Evolutionary conservation across 2,329 filamentous ascomycete genomes (phyloP), one percentile per base, ranked within the genome.

Genomic region (Penicillium freii): DNA sequence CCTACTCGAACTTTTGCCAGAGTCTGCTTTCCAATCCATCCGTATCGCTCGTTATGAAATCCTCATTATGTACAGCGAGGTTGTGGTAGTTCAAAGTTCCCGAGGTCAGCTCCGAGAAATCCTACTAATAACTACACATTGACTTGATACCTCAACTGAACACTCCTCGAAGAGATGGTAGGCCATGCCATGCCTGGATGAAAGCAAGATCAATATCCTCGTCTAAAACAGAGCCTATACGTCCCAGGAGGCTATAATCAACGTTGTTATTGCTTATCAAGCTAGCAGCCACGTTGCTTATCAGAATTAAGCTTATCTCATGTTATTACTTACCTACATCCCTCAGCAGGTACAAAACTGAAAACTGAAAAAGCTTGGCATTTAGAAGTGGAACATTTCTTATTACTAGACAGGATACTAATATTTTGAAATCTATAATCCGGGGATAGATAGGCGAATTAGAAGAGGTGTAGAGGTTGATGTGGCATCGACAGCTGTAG

Each of bases 261-360:
- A 34, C n/a, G n/a, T 39, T 39, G 23, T 10, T 34, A 8, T 25
- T 34, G 45, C 9, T n/a, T 11, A 47, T 25, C 29, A 23, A 33
- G 15, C 17, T 13, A 3, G 21, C 11, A 36, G 10, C 6, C 25
- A 40, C 13, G 15, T 27, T 34, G 33, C 47, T 51, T 51, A 39
- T 56, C 33, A 17, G 9, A 19, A 46, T 40, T 56, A 56, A 56
- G 54, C n/a, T 56, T 55, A 50, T 50, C 23, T 38, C 11, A 27
- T n/a, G 17, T 4, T 29, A 17, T 23, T 31, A 29, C 25, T 27
- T 27, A 23, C 23, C 2, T 21, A 21, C 2, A 5, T 23, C 4
- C 4, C 23, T 23, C 0, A 3, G 23, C 23, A 23, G 23, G 23
- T 23, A 23, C 23, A 5, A 23, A 23, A 23, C 23, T 3, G 3